Conservation (phyloP, 2,329 filamentous ascomycete species). For the Arthrinium phaeospermum region DNA sequence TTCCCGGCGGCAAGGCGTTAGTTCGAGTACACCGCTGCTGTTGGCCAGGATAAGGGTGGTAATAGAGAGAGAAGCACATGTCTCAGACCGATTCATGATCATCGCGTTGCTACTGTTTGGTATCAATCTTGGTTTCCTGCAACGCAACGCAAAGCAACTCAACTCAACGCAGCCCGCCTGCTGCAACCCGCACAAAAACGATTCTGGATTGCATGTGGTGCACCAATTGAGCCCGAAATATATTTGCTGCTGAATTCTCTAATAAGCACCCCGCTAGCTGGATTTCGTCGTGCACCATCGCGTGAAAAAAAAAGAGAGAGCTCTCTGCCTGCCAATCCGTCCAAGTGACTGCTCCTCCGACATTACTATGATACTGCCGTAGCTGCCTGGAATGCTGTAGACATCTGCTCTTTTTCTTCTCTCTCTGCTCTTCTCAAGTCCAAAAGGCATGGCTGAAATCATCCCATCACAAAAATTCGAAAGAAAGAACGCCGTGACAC, state of each 20-base stretch:
- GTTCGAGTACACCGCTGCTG: not conserved
- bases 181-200: not conserved
- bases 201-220: not conserved
- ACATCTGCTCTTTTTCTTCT: slow-evolving; percentile 8
- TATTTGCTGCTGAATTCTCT: slow-evolving; percentile 17
- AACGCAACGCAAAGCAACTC: not conserved
- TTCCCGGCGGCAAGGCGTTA: slow-evolving; percentile 1
- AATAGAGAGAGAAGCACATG: not conserved
- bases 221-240: slow-evolving; percentile 12
- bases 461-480: slow-evolving; percentile 32
- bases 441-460: slow-evolving; percentile 17
- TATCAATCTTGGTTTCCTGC: not conserved
- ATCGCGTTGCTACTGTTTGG: not conserved
- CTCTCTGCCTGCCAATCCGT: not conserved
- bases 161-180: not conserved
- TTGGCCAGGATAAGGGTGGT: not conserved
- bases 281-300: slow-evolving; percentile 6
- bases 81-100: not conserved
- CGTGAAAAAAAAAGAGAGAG: not conserved
- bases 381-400: slow-evolving; percentile 1
- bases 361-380: slow-evolving; percentile 16
- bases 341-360: slow-evolving; percentile 12
- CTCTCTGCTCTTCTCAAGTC: slow-evolving; percentile 12
- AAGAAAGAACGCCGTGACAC: slow-evolving; percentile 62
- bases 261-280: slow-evolving; percentile 12